Conservation (phyloP, 208 protist genomes). For the Angomonas desouzai region DNA sequence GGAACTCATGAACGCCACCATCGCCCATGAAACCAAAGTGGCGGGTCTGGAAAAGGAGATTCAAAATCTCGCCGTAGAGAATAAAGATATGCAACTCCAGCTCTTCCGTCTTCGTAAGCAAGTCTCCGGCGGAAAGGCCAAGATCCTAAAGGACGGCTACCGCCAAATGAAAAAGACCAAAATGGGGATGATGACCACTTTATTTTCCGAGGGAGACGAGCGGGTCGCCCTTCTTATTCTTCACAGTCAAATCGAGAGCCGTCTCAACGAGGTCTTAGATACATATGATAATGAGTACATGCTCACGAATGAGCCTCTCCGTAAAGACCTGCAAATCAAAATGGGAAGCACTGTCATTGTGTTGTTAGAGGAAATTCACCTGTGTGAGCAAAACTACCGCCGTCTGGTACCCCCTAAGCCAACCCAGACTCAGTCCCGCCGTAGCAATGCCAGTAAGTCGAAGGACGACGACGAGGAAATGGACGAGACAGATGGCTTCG, state of each 20-base stretch:
- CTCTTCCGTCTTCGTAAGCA: constrained; percentile 84
- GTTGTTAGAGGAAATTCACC: constrained; percentile 86
- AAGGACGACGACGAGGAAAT: constrained; percentile 31
- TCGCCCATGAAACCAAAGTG: constrained; percentile 19
- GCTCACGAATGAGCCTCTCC: constrained; percentile 31
- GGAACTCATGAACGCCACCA: constrained; percentile 26
- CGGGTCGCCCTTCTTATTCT: constrained; percentile 67
- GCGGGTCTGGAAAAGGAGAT: constrained; percentile 45
- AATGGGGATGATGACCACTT: constrained; percentile 54
- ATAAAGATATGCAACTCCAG: constrained; percentile 85
- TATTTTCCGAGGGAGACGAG: constrained; percentile 85
- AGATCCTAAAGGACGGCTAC: constrained; percentile 68
- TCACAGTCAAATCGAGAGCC: constrained; percentile 77
- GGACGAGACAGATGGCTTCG: constrained; percentile 82
- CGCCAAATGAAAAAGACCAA: constrained; percentile 67
- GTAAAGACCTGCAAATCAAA: constrained; percentile 25
- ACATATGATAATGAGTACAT: constrained; percentile 76
- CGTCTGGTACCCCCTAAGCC: constrained; percentile 38
- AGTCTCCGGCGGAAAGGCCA: constrained; percentile 50
- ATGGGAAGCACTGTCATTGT: constrained; percentile 50
- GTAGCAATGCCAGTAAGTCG: not conserved
- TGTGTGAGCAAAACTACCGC: constrained; percentile 67
- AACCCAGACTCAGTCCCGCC: not conserved
- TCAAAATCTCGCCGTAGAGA: constrained; percentile 70
- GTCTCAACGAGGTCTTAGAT: constrained; percentile 79